Evolutionary conservation across 2,329 filamentous ascomycete genomes (phyloP).

Genomic region (Talaromyces verruculosus): DNA sequence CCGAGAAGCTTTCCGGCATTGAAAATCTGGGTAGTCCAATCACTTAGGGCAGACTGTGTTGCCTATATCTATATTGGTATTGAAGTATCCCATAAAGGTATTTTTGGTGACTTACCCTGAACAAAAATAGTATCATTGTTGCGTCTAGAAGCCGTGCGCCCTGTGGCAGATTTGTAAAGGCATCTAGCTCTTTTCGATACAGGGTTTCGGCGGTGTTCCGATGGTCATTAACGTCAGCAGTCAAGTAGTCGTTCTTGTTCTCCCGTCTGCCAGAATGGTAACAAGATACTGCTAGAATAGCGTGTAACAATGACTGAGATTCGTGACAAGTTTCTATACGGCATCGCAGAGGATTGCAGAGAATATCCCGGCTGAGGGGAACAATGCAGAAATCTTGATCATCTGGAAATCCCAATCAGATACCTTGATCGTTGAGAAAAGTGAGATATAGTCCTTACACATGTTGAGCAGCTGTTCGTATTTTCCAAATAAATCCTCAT

Average conservation of each 20-base stretch:
- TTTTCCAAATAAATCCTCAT: constrained; percentile 14
- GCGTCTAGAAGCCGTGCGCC: constrained; percentile 2
- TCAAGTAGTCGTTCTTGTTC: not conserved
- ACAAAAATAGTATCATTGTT: constrained; percentile 13
- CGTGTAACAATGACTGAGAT: constrained; percentile 11
- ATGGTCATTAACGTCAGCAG: constrained; percentile 1
- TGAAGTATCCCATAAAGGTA: too few relatives aligned
- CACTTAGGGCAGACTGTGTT: constrained; percentile 11
- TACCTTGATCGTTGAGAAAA: not conserved
- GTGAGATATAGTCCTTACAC: not conserved
- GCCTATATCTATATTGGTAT: constrained; percentile 1
- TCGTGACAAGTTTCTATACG: constrained; percentile 2
- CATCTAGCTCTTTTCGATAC: constrained; percentile 1
- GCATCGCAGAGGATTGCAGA: constrained; percentile 16
- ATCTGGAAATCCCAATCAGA: not conserved
- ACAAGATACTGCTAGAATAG: constrained; percentile 9
- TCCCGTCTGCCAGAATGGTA: constrained; percentile 4
- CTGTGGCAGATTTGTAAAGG: not conserved
- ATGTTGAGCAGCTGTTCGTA: constrained; percentile 8
- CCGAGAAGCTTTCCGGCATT: constrained; percentile 1
- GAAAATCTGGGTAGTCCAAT: constrained; percentile 10
- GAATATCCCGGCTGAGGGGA: constrained; percentile 15
- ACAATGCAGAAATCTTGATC: constrained; percentile 10
- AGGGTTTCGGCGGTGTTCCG: constrained; percentile 7
- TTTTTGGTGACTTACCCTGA: not conserved